Percentiles rank a stretch among this genome's conserved stretches.
Conservation (phyloP, 2,329 filamentous ascomycete genomes). For the Calonectria multiphialidica region DNA sequence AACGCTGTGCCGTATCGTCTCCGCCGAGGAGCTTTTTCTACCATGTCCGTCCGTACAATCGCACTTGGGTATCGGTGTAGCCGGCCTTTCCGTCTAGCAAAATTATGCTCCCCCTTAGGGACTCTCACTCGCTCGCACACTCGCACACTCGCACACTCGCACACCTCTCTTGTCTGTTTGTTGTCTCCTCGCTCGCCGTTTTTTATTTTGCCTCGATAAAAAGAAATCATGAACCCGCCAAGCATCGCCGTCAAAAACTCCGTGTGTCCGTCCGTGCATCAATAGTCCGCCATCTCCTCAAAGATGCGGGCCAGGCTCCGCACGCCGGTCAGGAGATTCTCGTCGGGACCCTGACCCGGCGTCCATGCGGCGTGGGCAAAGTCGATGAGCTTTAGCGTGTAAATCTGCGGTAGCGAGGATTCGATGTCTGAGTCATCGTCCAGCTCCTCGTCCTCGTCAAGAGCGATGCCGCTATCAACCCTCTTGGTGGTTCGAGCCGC, state of each 20-base stretch:
- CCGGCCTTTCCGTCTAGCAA: constrained; percentile 37
- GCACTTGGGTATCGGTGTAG: constrained; percentile 43
- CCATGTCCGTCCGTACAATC: constrained; percentile 35
- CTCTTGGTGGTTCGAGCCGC: constrained; percentile 55
- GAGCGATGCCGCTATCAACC: constrained; percentile 68
- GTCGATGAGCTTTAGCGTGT: constrained; percentile 90
- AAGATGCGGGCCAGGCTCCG: constrained; percentile 79
- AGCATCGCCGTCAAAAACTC: constrained; percentile 37
- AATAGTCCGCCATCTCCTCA: constrained; percentile 66
- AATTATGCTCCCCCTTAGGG: constrained; percentile 20
- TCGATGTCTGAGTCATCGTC: constrained; percentile 65
- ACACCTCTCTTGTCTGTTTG: too few relatives aligned
- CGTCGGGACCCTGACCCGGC: constrained; percentile 85
- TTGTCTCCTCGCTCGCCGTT: constrained; percentile 18
- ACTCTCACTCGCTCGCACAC: too few relatives aligned
- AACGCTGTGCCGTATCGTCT: constrained; percentile 35
- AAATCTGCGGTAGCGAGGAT: constrained; percentile 71
- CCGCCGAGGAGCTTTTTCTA: constrained; percentile 39
- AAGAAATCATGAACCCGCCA: constrained; percentile 16
- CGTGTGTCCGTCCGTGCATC: constrained; percentile 23
- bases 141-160: too few relatives aligned
- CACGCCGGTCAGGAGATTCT: constrained; percentile 84
- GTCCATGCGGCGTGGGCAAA: constrained; percentile 94
- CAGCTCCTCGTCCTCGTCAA: constrained; percentile 56
- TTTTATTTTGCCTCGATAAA: constrained; percentile 14